Evolutionary conservation across 73 alveolate genomes (phyloP), one percentile per base, ranked within the genome.

Genomic region (Paramecium sexaurelia): DNA sequence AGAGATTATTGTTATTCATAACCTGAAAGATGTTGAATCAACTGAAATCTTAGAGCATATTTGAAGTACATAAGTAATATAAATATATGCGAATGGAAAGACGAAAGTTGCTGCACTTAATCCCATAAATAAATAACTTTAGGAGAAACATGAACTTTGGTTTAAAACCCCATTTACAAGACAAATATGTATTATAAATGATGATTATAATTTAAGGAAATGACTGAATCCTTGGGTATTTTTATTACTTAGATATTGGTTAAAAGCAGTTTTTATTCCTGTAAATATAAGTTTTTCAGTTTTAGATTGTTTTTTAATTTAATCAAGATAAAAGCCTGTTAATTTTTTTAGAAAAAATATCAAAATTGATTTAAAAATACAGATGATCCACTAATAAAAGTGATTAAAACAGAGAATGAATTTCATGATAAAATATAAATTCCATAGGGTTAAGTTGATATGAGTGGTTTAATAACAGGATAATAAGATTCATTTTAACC

Each of bases 1-100:
- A 83, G 94, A 90, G 26, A 45, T 90, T n/a, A 90, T 90, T 45
- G 94, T 90, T 0, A 68, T 90, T 19, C 94, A 90, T 43, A 90
- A 90, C 35, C 13, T 90, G 1, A 90, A 90, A 83, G 94, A 90
- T 73, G 92, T 75, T 20, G 85, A 90, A 57, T 56, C 75, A 8
- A 75, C 87, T 32, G 84, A 90, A 20, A 67, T 69, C 7, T 39
- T 55, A 33, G 84, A 75, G 7, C 85, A 90, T 75, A 68, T 78
- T 35, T 90, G 94, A 92, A 32, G 66, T 37, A 90, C 66, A 4
- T 88, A 90, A 43, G 92, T 90, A 2, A 75, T 85, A 1, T 22
- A 75, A n/a, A 57, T 90, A 9, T 90, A 90, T 75, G 94, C 90
- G 2, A 78, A 78, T 78, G 90, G 90, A 40, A 78, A 78, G 26